Evolutionary conservation across 2,329 filamentous ascomycete genomes (phyloP).

Genomic region (Parafenestella ontariensis): DNA sequence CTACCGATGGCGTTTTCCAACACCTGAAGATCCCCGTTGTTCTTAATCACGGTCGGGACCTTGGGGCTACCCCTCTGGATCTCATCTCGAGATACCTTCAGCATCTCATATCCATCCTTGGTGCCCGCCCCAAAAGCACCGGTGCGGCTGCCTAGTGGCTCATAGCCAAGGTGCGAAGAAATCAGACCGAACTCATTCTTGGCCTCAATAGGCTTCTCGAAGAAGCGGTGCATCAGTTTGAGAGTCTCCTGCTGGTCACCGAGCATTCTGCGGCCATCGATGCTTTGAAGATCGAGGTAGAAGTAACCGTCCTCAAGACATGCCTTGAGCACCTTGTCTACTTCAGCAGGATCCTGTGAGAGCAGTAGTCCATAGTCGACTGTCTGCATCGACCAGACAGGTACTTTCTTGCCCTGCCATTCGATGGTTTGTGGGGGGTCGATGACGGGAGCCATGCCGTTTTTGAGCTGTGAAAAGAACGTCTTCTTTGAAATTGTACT

Average conservation of each 20-base stretch:
- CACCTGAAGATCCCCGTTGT: conserved; percentile 31
- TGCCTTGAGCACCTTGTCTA: conserved; percentile 59
- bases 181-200: conserved; percentile 66
- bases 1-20: conserved; percentile 39
- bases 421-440: conserved; percentile 34
- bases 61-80: conserved; percentile 37
- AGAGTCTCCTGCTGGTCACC: conserved; percentile 61
- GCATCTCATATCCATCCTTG: conserved; percentile 44
- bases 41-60: conserved; percentile 35
- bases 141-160: conserved; percentile 38
- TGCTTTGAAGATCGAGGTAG: conserved; percentile 61
- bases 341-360: conserved; percentile 62
- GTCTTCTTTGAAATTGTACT: background rate
- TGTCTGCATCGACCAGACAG: conserved; percentile 50
- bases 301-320: conserved; percentile 64
- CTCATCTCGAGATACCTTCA: conserved; percentile 44
- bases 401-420: conserved; percentile 42
- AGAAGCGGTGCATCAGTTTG: conserved; percentile 64
- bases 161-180: conserved; percentile 60
- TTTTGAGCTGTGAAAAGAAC: background rate
- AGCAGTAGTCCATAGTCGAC: conserved; percentile 61
- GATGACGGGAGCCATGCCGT: conserved; percentile 32
- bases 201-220: conserved; percentile 59
- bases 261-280: conserved; percentile 62
- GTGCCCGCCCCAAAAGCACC: conserved; percentile 37